A percentile compares a stretch with the other conserved stretches of the same genome.
These are phyloP conservation scores for Coemansia asiatica DNA, from an alignment of 192 early-diverging fungal genomes.

Conservation along the genomic window DNA sequence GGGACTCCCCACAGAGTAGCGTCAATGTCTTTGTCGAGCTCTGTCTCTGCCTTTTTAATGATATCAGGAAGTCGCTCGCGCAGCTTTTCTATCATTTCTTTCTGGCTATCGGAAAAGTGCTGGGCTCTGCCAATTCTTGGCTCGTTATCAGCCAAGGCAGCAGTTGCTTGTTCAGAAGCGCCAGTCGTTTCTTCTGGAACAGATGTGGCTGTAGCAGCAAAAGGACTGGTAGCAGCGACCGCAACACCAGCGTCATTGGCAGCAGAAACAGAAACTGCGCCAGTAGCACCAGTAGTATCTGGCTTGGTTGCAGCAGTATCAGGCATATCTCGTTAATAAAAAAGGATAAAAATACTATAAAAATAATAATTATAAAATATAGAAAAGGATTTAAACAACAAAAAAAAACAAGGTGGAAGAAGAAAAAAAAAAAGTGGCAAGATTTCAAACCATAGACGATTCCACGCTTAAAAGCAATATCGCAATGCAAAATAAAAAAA, in stretches of 20 bases:
- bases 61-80: constrained; percentile 55
- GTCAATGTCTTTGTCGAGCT: constrained; percentile 11
- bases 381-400: not conserved
- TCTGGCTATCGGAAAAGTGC: constrained; percentile 52
- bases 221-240: not conserved
- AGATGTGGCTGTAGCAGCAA: not conserved
- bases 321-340: no score
- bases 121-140: constrained; percentile 25
- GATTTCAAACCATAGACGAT: not conserved
- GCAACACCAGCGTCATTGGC: not conserved
- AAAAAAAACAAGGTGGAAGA: constrained; percentile 3
- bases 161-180: not conserved
- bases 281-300: no score
- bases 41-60: constrained; percentile 29
- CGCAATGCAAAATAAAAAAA: not conserved
- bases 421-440: not conserved
- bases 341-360: no score
- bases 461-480: no score
- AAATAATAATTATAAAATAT: no score
- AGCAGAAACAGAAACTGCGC: not conserved
- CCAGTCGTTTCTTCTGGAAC: not conserved
- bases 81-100: constrained; percentile 42
- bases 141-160: not conserved
- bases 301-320: no score
- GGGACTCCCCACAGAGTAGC: constrained; percentile 57